Percentiles rank a stretch among this genome's conserved stretches.
These are phyloP conservation scores for Carex littledalei DNA, from an alignment of 176 grass and related monocot species.

Conservation along the genomic window DNA sequence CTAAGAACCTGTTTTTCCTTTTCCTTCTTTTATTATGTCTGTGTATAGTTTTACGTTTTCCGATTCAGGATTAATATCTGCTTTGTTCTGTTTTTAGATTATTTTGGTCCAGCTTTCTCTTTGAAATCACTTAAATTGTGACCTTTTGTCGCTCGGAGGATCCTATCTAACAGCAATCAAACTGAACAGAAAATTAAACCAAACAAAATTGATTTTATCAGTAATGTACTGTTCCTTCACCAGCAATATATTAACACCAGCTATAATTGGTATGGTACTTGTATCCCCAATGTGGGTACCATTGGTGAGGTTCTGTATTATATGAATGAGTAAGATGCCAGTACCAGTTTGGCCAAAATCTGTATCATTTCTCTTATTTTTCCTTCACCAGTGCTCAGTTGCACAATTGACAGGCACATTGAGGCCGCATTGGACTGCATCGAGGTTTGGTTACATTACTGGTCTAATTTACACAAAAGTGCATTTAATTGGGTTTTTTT, in stretches of 20 bases:
- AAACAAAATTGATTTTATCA: neutral
- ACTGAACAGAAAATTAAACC: neutral
- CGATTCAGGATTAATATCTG: neutral
- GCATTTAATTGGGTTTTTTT: neutral
- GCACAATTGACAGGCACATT: neutral
- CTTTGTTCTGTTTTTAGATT: neutral
- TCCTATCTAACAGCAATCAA: neutral
- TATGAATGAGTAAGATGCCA: neutral
- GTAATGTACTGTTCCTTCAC: neutral
- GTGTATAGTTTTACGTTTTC: neutral
- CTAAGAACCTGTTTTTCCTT: too few relatives aligned
- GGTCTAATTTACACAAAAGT: neutral
- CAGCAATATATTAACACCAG: neutral
- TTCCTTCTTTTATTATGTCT: neutral
- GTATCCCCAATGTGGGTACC: neutral
- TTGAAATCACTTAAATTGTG: neutral
- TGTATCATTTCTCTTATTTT: neutral
- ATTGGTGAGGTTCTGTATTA: neutral
- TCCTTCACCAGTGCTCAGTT: neutral
- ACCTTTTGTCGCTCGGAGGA: neutral
- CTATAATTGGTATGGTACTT: neutral
- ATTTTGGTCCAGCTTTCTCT: neutral
- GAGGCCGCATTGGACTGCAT: neutral
- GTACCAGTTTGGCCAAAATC: neutral
- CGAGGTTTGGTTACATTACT: neutral